Conservation (phyloP, 208 protist species). For the Wallacemonas sp. region DNA sequence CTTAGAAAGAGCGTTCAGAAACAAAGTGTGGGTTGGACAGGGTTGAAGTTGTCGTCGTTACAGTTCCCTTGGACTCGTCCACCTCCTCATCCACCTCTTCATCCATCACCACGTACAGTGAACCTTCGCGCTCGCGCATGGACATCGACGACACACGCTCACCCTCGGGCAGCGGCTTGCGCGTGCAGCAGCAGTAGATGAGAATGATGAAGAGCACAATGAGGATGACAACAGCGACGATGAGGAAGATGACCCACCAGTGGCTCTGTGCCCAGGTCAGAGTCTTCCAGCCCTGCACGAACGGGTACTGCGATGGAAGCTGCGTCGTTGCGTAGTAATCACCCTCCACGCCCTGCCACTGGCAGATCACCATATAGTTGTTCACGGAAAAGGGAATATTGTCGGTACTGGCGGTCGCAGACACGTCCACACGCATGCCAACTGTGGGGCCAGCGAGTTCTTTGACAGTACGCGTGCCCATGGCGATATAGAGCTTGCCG, state of each 20-base stretch:
- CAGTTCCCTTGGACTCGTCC: conserved; percentile 1
- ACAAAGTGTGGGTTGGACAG: neutral
- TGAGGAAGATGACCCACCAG: too few relatives aligned
- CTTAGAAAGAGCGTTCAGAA: neutral
- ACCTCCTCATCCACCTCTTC: conserved; percentile 14
- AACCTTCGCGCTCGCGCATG: conserved; percentile 43
- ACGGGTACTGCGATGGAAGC: conserved; percentile 8
- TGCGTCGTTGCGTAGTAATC: neutral
- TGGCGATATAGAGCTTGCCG: conserved; percentile 30
- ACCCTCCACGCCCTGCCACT: conserved; percentile 26
- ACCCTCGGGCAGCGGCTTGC: conserved; percentile 7
- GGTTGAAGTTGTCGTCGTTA: neutral
- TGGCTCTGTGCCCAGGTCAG: conserved; percentile 49
- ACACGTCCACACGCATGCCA: conserved; percentile 16
- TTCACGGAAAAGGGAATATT: conserved; percentile 25
- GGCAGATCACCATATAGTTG: conserved; percentile 31
- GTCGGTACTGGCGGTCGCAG: conserved; percentile 1
- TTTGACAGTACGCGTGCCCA: neutral
- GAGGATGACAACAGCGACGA: conserved; percentile 32
- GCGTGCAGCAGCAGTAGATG: conserved; percentile 44
- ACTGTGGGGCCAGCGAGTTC: conserved; percentile 9
- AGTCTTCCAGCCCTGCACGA: conserved; percentile 45
- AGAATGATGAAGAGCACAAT: conserved; percentile 21
- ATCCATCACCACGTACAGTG: conserved; percentile 21
- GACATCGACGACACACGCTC: conserved; percentile 39